Evolutionary conservation across 1,284 basidiomycete genomes (phyloP).

Genomic region (Cutaneotrichosporon cutaneum): DNA sequence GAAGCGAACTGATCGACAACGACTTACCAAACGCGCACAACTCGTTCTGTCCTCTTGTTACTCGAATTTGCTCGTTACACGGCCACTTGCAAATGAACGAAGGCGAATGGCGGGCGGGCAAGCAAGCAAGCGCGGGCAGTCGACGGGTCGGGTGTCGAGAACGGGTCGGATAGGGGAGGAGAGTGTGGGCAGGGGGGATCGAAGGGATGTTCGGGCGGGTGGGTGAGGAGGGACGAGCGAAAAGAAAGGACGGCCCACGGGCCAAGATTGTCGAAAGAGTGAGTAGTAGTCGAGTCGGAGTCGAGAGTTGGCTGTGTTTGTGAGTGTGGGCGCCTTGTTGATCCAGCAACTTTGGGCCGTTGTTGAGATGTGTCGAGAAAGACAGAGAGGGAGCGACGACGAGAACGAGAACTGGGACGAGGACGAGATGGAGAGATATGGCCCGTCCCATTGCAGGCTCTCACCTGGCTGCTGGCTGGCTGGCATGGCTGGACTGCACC

Average conservation of each 20-base stretch:
- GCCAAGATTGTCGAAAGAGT: constrained; percentile 11
- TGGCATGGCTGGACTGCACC: too few relatives aligned
- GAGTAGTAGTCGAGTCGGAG: background rate
- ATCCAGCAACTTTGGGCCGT: constrained; percentile 12
- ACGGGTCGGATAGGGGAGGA: background rate
- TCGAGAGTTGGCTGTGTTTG: background rate
- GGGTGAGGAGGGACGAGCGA: background rate
- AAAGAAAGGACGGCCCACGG: constrained; percentile 10
- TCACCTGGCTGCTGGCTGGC: too few relatives aligned
- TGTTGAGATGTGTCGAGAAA: constrained; percentile 9
- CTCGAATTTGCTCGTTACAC: background rate
- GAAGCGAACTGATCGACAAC: background rate
- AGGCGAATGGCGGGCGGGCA: background rate
- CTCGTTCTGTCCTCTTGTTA: constrained; percentile 9
- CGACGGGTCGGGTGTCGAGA: constrained; percentile 8
- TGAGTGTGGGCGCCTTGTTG: constrained; percentile 5
- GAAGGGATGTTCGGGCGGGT: background rate
- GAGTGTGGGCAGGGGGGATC: background rate
- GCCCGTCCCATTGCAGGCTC: too few relatives aligned
- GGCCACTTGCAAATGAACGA: background rate
- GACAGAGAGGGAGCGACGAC: background rate
- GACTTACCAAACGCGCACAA: constrained; percentile 11
- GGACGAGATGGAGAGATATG: background rate
- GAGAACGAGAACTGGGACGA: constrained; percentile 3
- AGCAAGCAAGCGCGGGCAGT: background rate